These are phyloP conservation scores for Penicillium sp. DNA, from an alignment of 2,329 filamentous ascomycete genomes.

Conservation along the genomic window DNA sequence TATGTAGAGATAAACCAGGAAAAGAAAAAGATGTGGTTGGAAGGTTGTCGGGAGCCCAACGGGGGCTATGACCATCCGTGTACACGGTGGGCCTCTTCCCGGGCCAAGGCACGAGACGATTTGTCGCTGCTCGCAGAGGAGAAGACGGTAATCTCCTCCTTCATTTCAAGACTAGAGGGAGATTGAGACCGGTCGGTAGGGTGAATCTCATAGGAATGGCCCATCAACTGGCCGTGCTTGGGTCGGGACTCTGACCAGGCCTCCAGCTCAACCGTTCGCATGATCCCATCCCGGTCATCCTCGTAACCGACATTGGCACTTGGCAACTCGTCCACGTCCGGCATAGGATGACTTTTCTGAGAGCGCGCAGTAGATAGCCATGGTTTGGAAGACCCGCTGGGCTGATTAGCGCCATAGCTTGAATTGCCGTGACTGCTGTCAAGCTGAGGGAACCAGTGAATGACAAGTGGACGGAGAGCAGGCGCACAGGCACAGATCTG, in stretches of 20 bases:
- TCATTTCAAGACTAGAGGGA: too few relatives aligned
- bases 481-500: conserved; percentile 35
- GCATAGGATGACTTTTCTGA: conserved; percentile 11
- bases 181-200: too few relatives aligned
- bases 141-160: too few relatives aligned
- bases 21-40: too few relatives aligned
- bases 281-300: conserved; percentile 23
- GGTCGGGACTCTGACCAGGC: conserved; percentile 24
- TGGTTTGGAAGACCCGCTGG: conserved; percentile 15
- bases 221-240: conserved; percentile 6
- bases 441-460: conserved; percentile 26
- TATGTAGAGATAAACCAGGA: too few relatives aligned
- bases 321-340: neutral
- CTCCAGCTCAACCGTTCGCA: conserved; percentile 33
- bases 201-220: conserved; percentile 13
- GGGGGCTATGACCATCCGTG: too few relatives aligned
- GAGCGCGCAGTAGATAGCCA: conserved; percentile 21
- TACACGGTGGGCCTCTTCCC: too few relatives aligned
- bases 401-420: conserved; percentile 12
- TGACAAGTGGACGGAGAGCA: conserved; percentile 30
- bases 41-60: too few relatives aligned
- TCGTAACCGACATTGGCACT: conserved; percentile 8
- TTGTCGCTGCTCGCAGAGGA: too few relatives aligned
- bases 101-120: too few relatives aligned
- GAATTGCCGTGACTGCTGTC: conserved; percentile 22